Evolutionary conservation across 345 rosid genomes (phyloP).

Genomic region (Iberis pinnata): DNA sequence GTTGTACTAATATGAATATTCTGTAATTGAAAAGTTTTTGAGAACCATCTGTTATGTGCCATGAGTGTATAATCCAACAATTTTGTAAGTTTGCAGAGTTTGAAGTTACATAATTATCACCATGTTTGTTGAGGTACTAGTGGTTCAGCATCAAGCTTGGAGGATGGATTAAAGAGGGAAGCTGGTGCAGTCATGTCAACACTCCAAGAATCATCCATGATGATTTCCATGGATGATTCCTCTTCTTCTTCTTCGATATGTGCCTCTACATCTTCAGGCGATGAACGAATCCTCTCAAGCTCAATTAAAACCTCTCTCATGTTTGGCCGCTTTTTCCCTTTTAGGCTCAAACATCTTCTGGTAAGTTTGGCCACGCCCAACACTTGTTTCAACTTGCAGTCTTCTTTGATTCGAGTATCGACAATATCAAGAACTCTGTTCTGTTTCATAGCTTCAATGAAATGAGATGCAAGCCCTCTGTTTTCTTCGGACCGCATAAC

Average conservation of each 20-base stretch:
- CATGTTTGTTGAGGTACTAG: constrained; percentile 10
- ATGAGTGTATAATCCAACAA: background rate
- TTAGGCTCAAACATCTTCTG: constrained; percentile 28
- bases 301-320: constrained; percentile 39
- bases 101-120: constrained; percentile 15
- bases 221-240: constrained; percentile 19
- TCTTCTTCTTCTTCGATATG: constrained; percentile 19
- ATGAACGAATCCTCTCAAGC: constrained; percentile 26
- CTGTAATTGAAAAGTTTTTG: constrained; percentile 19
- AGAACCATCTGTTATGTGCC: background rate
- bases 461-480: constrained; percentile 31
- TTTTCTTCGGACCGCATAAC: constrained; percentile 23
- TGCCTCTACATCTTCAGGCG: constrained; percentile 5
- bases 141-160: constrained; percentile 20
- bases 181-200: constrained; percentile 24
- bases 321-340: constrained; percentile 35
- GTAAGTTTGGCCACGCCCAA: constrained; percentile 30
- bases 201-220: constrained; percentile 23
- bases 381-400: constrained; percentile 15
- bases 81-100: background rate
- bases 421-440: constrained; percentile 26
- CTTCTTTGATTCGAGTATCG: constrained; percentile 25
- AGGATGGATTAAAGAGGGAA: constrained; percentile 3
- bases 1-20: constrained; percentile 15
- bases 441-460: constrained; percentile 24